These are phyloP conservation scores for Ganoderma leucocontextum DNA, from an alignment of 1,284 basidiomycete species.

Conservation along the genomic window DNA sequence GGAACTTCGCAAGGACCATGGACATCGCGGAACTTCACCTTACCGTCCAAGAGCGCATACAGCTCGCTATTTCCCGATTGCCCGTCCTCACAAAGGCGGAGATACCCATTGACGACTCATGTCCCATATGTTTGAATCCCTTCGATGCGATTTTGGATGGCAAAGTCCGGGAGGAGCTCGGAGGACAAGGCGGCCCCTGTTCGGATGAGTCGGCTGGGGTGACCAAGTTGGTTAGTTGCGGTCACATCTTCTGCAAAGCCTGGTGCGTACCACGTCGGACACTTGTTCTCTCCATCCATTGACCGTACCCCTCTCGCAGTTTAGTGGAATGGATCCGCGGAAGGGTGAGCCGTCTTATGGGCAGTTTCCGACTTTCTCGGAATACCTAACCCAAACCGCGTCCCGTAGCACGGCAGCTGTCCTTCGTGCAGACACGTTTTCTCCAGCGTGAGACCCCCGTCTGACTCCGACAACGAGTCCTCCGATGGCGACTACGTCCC, in stretches of 20 bases:
- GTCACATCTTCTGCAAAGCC: conserved; percentile 71
- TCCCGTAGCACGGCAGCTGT: conserved; percentile 69
- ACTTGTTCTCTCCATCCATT: neutral
- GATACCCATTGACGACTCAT: conserved; percentile 58
- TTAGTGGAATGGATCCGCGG: conserved; percentile 70
- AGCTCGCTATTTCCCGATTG: conserved; percentile 48
- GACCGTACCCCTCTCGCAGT: conserved; percentile 42
- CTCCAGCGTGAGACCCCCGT: conserved; percentile 57
- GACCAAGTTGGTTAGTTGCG: conserved; percentile 65
- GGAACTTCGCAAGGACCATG: conserved; percentile 15
- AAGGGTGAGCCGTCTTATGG: conserved; percentile 47
- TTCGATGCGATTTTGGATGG: conserved; percentile 56
- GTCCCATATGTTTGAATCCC: conserved; percentile 68
- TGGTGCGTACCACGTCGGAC: conserved; percentile 55
- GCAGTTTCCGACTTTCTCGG: conserved; percentile 19
- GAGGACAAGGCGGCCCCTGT: conserved; percentile 23
- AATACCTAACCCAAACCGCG: conserved; percentile 3
- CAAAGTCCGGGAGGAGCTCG: conserved; percentile 32
- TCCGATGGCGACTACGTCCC: conserved; percentile 75
- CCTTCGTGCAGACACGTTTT: conserved; percentile 71
- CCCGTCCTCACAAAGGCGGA: conserved; percentile 53
- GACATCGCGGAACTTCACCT: conserved; percentile 30
- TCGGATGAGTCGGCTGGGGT: conserved; percentile 48
- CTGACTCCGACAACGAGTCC: conserved; percentile 68
- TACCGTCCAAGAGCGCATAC: conserved; percentile 36